Conservation (phyloP, 345 rosid genomes). For the Anacardium occidentale region DNA sequence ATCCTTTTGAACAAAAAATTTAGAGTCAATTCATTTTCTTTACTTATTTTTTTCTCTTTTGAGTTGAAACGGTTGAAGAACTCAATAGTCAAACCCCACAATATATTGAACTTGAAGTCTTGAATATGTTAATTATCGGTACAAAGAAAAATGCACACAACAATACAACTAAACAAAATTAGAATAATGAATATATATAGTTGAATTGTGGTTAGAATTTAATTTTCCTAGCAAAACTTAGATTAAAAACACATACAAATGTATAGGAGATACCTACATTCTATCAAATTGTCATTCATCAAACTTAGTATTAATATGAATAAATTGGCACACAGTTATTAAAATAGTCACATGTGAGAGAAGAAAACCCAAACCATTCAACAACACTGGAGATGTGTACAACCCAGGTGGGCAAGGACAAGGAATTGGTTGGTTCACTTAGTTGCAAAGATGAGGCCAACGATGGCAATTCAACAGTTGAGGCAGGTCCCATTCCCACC, state of each 20-base stretch:
- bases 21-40: neutral
- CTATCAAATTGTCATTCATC: neutral
- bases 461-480: constrained; percentile 45
- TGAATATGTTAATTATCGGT: neutral
- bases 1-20: constrained; percentile 48
- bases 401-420: constrained; percentile 93
- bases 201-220: neutral
- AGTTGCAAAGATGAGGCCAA: constrained; percentile 44
- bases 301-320: neutral
- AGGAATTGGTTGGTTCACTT: constrained; percentile 78
- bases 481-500: constrained; percentile 42
- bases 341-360: neutral
- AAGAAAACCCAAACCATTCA: constrained; percentile 56
- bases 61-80: neutral
- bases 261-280: neutral
- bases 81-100: neutral
- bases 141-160: neutral
- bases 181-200: neutral
- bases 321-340: neutral
- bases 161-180: neutral
- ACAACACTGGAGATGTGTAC: constrained; percentile 88
- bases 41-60: no score
- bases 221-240: neutral
- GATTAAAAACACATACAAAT: neutral
- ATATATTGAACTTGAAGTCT: neutral